phyloP scores from a whole-genome alignment of 768 basidiomycete genomes.

The Podaxis carcinomalis region DNA sequence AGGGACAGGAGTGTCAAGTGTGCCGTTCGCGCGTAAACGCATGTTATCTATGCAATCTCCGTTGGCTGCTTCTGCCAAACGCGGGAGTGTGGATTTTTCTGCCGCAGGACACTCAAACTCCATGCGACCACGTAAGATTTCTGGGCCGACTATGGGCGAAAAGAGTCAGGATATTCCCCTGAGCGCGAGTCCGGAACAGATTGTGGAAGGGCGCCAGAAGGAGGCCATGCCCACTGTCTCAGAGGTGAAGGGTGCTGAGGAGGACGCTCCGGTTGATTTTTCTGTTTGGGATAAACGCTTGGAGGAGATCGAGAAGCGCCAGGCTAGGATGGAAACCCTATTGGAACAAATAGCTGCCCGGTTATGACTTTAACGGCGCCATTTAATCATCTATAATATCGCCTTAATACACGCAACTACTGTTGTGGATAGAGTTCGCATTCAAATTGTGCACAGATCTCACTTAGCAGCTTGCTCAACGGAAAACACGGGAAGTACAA shows the following conservation, averaged over 20 bases:
- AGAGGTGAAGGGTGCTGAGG: background rate
- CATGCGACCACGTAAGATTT: background rate
- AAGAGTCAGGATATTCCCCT: constrained; percentile 1
- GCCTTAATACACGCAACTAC: background rate
- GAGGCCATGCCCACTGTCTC: constrained; percentile 6
- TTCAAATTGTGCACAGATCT: background rate
- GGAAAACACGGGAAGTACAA: background rate
- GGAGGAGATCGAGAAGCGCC: constrained; percentile 37
- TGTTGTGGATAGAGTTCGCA: background rate
- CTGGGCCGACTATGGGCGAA: constrained; percentile 5
- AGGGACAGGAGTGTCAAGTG: background rate
- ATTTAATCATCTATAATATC: background rate
- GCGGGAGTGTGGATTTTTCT: background rate
- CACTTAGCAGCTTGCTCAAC: background rate
- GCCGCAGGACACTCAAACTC: background rate
- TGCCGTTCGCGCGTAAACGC: background rate
- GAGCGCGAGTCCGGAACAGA: constrained; percentile 14
- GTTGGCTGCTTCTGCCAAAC: background rate
- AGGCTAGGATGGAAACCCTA: constrained; percentile 42
- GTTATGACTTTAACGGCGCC: background rate
- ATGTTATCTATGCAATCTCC: constrained; percentile 25
- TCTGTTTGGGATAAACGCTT: constrained; percentile 14
- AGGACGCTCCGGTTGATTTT: background rate
- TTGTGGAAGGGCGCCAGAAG: constrained; percentile 3
- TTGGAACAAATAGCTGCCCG: constrained; percentile 32